Evolutionary conservation across 2,329 filamentous ascomycete species (phyloP).

Genomic region (Penicillium olsonii): DNA sequence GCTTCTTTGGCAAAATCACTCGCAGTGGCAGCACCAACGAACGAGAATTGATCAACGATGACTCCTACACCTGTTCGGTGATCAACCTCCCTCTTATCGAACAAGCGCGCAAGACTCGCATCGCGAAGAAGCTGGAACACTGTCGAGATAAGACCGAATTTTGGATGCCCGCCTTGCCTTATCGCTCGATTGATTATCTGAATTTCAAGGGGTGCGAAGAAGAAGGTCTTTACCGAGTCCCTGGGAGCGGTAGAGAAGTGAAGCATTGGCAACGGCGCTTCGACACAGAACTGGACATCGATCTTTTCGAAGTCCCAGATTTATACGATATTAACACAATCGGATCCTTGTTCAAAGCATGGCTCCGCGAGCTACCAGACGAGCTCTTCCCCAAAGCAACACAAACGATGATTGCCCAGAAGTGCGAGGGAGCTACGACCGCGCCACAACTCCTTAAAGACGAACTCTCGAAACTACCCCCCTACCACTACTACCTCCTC

Average conservation of each 20-base stretch:
- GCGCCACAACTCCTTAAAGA: conserved; percentile 86
- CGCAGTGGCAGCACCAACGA: conserved; percentile 69
- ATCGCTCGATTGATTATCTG: conserved; percentile 93
- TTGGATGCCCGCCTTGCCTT: conserved; percentile 96
- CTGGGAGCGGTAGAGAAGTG: conserved; percentile 85
- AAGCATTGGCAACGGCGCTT: conserved; percentile 93
- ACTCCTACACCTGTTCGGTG: conserved; percentile 80
- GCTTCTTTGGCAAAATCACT: conserved; percentile 75
- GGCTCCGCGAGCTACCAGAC: conserved; percentile 91
- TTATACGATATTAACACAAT: conserved; percentile 97
- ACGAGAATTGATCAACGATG: conserved; percentile 71
- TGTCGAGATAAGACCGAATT: conserved; percentile 96
- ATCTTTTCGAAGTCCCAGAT: conserved; percentile 82
- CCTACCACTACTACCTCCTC: conserved; percentile 95
- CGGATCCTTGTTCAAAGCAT: conserved; percentile 93
- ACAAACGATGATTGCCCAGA: conserved; percentile 76
- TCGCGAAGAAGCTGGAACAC: conserved; percentile 83
- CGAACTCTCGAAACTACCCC: conserved; percentile 88
- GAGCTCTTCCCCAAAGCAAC: conserved; percentile 85
- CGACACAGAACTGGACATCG: conserved; percentile 85
- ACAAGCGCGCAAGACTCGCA: conserved; percentile 86
- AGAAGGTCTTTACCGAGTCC: conserved; percentile 89
- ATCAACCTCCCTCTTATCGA: conserved; percentile 85
- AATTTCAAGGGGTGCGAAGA: conserved; percentile 94
- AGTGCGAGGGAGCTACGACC: conserved; percentile 75